Evolutionary conservation across 1,139 yeast species (phyloP), one percentile per base, ranked within the genome.

Genomic region (Pichia sp.): DNA sequence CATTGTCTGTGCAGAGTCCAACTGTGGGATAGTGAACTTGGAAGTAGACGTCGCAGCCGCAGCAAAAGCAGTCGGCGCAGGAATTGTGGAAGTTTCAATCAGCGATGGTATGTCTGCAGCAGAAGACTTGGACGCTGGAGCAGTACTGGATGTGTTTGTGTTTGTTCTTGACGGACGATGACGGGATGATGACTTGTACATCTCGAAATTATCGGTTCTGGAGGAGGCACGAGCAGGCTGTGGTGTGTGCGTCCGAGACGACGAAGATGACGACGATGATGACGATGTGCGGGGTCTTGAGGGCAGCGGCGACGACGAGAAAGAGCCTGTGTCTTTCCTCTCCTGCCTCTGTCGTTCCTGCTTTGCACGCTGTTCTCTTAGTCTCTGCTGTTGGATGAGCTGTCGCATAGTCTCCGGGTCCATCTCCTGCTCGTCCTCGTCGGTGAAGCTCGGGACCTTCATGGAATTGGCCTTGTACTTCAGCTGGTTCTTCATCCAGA

Each of bases 401-500:
- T 66, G 62, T 50, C 72, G 70, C 60, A 79, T 76, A 42, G 75
- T 75, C 5, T 73, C 78, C 34, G 67, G 69, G 55, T 78, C 73
- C 55, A 78, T 71, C 56, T 79, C 83, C 30, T 59, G 61, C 6
- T 46, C 34, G 32, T 45, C 44, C 23, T 38, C 45, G 11, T 48
- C 51, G 11, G 40, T 49, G 6, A 44, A 13, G 19, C 67, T 75
- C 1, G 78, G 79, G 11, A 70, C 68, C 41, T 61, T 61, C 55
- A 68, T 72, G 44, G 75, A 72, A 52, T 76, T 77, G 1, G 66
- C 65, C 56, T 77, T 80, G 65, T 81, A 78, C 63, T 66, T 75
- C 48, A 71, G 76, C 64, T 79, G 84, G 59, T 80, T 78, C 56
- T 75, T 77, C 93, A 89, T 85, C 96, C 96, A 89, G 3, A 86